phyloP scores from a whole-genome alignment of 495 filamentous ascomycete species.

The Monascus purpureus region DNA sequence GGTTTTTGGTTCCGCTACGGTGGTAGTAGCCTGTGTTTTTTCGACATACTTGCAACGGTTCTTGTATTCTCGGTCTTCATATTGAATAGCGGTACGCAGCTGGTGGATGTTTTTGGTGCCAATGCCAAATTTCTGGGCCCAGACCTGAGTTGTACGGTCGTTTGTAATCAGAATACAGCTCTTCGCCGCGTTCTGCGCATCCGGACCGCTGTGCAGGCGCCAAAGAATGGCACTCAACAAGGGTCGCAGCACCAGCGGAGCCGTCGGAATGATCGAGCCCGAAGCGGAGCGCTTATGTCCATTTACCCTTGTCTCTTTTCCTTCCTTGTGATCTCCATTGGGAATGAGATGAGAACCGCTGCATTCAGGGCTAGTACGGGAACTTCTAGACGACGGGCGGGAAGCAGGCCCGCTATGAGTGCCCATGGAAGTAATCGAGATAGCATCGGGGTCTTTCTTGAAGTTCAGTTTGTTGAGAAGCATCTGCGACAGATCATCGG shows the following conservation, averaged over 20 bases:
- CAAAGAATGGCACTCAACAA: slow-evolving; percentile 50
- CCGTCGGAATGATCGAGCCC: slow-evolving; percentile 20
- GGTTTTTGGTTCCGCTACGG: slow-evolving; percentile 23
- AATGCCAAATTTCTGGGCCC: slow-evolving; percentile 48
- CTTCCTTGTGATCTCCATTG: slow-evolving; percentile 14
- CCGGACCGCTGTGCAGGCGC: slow-evolving; percentile 38
- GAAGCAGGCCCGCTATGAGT: slow-evolving; percentile 29
- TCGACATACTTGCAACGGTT: slow-evolving; percentile 39
- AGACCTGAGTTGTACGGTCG: slow-evolving; percentile 37
- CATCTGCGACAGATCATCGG: slow-evolving; percentile 35
- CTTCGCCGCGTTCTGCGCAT: slow-evolving; percentile 24
- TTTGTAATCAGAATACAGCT: slow-evolving; percentile 45
- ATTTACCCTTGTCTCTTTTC: slow-evolving; percentile 8
- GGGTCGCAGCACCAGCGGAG: slow-evolving; percentile 34
- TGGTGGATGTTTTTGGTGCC: slow-evolving; percentile 45
- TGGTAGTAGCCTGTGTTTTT: slow-evolving; percentile 17
- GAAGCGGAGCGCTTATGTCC: slow-evolving; percentile 27
- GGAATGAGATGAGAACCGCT: slow-evolving; percentile 16
- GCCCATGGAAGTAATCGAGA: slow-evolving; percentile 35
- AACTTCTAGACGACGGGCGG: slow-evolving; percentile 36
- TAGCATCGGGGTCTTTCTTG: slow-evolving; percentile 31
- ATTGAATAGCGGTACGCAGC: slow-evolving; percentile 41
- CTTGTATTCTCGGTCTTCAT: slow-evolving; percentile 45
- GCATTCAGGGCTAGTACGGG: slow-evolving; percentile 35
- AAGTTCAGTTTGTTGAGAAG: slow-evolving; percentile 38